Evolutionary conservation across 768 basidiomycete species (phyloP), one percentile per base, ranked within the genome.

Genomic region (Tricholoma hemisulphureum): DNA sequence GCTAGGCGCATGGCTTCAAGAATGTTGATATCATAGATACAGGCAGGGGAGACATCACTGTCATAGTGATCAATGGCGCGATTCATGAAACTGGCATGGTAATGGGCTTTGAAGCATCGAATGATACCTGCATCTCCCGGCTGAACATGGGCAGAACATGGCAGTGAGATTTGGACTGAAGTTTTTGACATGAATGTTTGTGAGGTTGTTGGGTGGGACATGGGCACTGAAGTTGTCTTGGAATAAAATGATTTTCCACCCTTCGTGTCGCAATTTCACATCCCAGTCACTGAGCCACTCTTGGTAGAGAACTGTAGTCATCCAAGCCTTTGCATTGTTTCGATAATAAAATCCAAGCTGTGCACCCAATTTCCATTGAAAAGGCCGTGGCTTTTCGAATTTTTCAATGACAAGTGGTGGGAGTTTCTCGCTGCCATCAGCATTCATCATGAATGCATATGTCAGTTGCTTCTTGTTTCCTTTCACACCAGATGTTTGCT

Each of bases 311-410:
- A 53, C 41, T 2, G 64, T 34, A 1, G 68, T 75, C 75, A 76
- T 77, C 74, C 73, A 77, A 2, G 73, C 71, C 51, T 71, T 77
- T 24, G 62, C 63, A 63, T 75, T 77, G 63, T 68, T 71, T 14
- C 60, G 62, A 53, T 76, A 76, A n/a, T n/a, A n/a, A n/a, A n/a
- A n/a, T n/a, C n/a, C n/a, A n/a, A n/a, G n/a, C n/a, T n/a, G n/a
- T n/a, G 34, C 56, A 20, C 64, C 73, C 29, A 60, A 59, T 49
- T 73, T 71, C 29, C 66, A 67, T 5, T 62, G 49, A 53, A 75
- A 75, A 20, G 65, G 57, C 11, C 64, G 59, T 18, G 75, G 75
- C 39, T 57, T 31, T 29, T 55, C 45, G 2, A 64, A 59, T 56
- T 71, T 73, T 20, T 72, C 75, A 62, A 76, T 77, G 56, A 72